Evolutionary conservation across 345 rosid species (phyloP).

Genomic region (Dimocarpus longan): DNA sequence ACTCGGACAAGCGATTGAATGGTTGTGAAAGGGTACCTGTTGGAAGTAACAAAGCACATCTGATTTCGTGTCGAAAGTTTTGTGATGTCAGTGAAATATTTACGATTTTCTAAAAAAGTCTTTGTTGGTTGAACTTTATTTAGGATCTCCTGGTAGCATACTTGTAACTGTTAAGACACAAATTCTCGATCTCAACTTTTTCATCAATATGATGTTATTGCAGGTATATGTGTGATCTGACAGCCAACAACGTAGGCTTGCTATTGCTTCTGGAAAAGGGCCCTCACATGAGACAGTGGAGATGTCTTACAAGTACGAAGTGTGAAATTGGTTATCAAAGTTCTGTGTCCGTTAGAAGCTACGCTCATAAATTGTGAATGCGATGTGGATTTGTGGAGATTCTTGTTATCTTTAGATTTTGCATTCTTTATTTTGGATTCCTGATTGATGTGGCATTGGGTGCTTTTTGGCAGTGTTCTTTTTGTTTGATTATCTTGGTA

Average conservation of each 20-base stretch:
- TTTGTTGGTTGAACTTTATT: conserved; percentile 8
- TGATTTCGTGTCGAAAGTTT: not conserved
- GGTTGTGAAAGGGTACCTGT: not conserved
- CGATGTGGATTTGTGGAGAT: conserved; percentile 25
- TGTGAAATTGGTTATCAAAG: conserved; percentile 33
- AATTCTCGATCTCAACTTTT: not conserved
- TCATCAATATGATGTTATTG: conserved; percentile 9
- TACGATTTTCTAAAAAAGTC: not conserved
- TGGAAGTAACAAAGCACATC: not conserved
- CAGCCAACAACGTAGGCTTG: conserved; percentile 73
- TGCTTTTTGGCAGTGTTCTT: conserved; percentile 39
- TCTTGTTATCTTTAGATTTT: conserved; percentile 8
- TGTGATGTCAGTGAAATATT: not conserved
- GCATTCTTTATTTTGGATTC: conserved; percentile 26
- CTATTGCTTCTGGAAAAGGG: conserved; percentile 80
- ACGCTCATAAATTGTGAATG: conserved; percentile 26
- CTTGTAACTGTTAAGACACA: not conserved
- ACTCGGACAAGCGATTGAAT: conserved; percentile 3
- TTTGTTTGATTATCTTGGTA: conserved; percentile 27
- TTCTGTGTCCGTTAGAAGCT: conserved; percentile 21
- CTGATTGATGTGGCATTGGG: conserved; percentile 29
- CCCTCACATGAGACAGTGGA: conserved; percentile 64
- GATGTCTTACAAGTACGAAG: conserved; percentile 78
- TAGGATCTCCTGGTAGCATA: not conserved
- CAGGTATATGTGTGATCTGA: conserved; percentile 70